Evolutionary conservation across 2,329 filamentous ascomycete genomes (phyloP), one percentile per base, ranked within the genome.

Genomic region (Berkeleyomyces basicola): DNA sequence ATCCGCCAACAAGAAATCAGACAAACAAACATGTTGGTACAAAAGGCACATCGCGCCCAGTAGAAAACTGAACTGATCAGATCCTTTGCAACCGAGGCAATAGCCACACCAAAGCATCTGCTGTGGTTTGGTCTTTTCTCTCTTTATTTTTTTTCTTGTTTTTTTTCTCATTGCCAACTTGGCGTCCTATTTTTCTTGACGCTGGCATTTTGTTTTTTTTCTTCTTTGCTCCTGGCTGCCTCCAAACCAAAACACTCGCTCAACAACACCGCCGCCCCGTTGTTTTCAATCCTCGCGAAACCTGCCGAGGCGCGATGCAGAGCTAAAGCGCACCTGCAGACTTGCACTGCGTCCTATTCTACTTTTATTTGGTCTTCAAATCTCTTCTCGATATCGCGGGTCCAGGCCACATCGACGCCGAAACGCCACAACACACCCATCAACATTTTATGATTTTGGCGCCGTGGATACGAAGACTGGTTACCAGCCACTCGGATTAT

Each of bases 51-150:
- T 61, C 16, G 59, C n/a, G 59, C 46, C 58, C 23, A 43, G 6
- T 7, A 31, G 4, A 57, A 43, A 14, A n/a, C 42, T 14, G n/a
- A 39, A 3, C n/a, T 40, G 37, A 23, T 9, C 43, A 39, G 36
- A 55, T 59, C 39, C 53, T 58, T n/a, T 61, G 39, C 40, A 59
- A 42, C 47, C 58, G 49, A 58, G 51, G 53, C 42, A 59, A 44
- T n/a, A 58, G 47, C 49, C 58, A 53, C 49, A 63, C 43, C 42
- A 36, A 16, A 59, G 47, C 7, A 31, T 39, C 40, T 53, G 46
- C 33, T n/a, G n/a, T 51, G 33, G 23, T 23, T 11, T 46, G 10
- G n/a, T 49, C 9, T 60, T 60, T 49, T 49, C 3, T 5, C 11
- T 51, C 23, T 23, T 23, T 23, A 2, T 43, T 44, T 11, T 23